Percentiles rank a stretch among this genome's conserved stretches.
Conservation (phyloP, 371 early-diverging fungal genomes). For the Mucor racemosus region DNA sequence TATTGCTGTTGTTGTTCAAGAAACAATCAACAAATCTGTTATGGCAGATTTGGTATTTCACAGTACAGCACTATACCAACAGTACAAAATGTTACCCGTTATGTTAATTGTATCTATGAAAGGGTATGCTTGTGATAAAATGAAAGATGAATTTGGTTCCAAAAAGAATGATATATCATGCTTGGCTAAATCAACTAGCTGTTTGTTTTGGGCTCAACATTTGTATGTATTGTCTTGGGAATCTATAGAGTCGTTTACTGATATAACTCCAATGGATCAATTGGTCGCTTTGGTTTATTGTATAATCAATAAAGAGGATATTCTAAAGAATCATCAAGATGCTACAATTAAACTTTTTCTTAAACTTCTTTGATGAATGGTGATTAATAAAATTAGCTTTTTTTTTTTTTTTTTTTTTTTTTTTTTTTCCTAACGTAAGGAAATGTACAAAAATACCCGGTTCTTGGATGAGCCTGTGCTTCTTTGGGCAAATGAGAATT, state of each 20-base stretch:
- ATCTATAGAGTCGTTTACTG: not conserved
- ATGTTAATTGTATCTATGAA: not conserved
- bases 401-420: too few species aligned
- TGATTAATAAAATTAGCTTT: too few species aligned
- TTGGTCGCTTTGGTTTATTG: not conserved
- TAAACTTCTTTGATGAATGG: not conserved
- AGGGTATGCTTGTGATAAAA: not conserved
- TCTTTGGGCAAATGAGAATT: too few species aligned
- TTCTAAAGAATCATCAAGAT: not conserved
- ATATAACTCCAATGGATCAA: not conserved
- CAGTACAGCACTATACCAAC: not conserved
- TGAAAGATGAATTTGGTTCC: not conserved
- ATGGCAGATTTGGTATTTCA: not conserved
- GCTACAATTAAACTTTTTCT: not conserved
- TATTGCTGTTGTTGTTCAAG: not conserved
- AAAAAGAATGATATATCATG: not conserved
- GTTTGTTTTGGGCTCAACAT: not conserved
- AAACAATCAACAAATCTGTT: not conserved
- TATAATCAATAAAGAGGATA: not conserved
- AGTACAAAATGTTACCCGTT: not conserved
- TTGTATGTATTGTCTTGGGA: not conserved
- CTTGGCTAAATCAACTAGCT: not conserved
- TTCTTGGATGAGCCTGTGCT: not conserved
- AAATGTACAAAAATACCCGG: not conserved
- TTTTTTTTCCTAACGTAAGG: too few species aligned